Conservation (phyloP, 139 green algal genomes). For the Chlorella ohadii region DNA sequence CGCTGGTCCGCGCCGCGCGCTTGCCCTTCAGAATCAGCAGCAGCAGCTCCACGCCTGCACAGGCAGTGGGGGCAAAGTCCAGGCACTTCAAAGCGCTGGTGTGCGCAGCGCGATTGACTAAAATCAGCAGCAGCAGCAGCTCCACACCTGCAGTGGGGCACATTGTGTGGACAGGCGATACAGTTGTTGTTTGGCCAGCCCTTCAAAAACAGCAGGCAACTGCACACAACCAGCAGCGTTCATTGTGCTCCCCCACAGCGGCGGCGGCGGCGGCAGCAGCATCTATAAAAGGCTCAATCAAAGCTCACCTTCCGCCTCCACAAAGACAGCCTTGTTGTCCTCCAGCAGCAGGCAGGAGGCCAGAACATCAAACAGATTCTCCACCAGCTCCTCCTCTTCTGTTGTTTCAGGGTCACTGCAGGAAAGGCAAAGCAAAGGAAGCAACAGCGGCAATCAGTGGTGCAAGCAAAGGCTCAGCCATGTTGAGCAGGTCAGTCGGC, state of each 20-base stretch:
- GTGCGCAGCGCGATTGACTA: conserved; percentile 73
- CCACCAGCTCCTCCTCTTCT: conserved; percentile 87
- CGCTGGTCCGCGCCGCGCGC: conserved; percentile 67
- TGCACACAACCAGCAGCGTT: no score
- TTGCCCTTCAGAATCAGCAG: conserved; percentile 88
- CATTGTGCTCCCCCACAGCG: neutral
- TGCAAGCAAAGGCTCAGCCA: no score
- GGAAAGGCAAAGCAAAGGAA: no score
- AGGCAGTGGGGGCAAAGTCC: conserved; percentile 52
- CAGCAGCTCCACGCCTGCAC: conserved; percentile 92
- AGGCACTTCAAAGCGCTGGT: conserved; percentile 84
- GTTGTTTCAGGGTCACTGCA: conserved; percentile 47
- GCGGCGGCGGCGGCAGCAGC: neutral
- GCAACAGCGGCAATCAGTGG: no score
- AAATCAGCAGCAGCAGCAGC: conserved; percentile 95
- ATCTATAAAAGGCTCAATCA: neutral
- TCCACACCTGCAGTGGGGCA: conserved; percentile 86
- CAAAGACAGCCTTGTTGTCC: conserved; percentile 74
- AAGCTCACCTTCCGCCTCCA: conserved; percentile 43
- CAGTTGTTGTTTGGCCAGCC: no score
- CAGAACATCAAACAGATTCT: conserved; percentile 92
- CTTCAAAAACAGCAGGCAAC: no score
- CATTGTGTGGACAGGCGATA: no score
- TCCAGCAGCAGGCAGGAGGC: conserved; percentile 82
- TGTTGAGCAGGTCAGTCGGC: no score